Base-by-base conservation (phyloP, 2,329 filamentous ascomycete genomes). In the Venturia oleaginea region DNA sequence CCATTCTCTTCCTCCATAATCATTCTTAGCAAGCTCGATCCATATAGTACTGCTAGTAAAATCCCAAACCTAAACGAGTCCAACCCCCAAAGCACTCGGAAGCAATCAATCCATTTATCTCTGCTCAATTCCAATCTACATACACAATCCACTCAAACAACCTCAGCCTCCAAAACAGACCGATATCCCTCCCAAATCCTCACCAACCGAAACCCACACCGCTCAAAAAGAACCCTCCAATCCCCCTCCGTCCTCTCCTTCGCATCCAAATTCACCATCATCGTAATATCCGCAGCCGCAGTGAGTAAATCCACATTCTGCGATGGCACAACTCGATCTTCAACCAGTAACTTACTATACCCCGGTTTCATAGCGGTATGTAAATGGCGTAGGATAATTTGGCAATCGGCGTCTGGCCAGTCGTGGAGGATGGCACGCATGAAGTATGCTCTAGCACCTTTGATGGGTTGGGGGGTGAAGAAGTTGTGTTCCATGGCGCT, bases 381-480 rank as follows among this genome's bases (percentile, higher is more conserved):
- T 17, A 73, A 67, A n/a, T 65, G 67, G 17, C 68, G 59, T 13
- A 75, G 67, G 19, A 75, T 74, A 22, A 66, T 67, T n/a, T 72
- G 62, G 17, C 68, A 68, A 34, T 72, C 68, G 3, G 68, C 68
- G 54, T 74, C 70, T 0, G 68, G 66, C 72, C 72, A 75, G 64
- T 75, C 72, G 61, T 76, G 73, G 59, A 75, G 63, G 19, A 75
- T 70, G 46, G 71, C 68, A 13, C 70, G 66, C 10, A 75, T 62
- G 34, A 73, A 72, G 63, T 74, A 75, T 37, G 72, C 71, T 42
- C 72, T 71, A 1, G 72, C 73, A 5, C 67, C 69, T 6, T 68
- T 67, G 55, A 73, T 63, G 1, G 69, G 67, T 38, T 75, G 73
- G 1, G 67, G 64, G 1, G 61, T 69, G 66, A 75, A 75, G 68